Conservation (phyloP, 257 asterid genomes). For the Sherardia arvensis region DNA sequence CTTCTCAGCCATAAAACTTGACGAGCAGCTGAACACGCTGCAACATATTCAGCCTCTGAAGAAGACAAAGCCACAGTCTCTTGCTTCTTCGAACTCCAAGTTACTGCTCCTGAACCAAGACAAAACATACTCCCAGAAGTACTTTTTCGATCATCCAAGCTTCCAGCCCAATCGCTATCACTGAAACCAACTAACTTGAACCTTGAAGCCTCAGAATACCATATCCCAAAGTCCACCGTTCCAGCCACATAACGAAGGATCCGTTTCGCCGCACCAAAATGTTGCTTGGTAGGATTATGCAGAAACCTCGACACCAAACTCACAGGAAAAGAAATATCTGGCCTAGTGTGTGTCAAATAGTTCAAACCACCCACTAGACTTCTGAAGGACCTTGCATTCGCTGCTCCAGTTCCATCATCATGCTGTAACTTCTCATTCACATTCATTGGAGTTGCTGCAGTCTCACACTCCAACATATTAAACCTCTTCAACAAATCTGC, state of each 20-base stretch:
- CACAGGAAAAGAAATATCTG: too few relatives aligned
- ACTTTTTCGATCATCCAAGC: too few relatives aligned
- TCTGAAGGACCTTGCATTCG: too few relatives aligned
- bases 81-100: not conserved
- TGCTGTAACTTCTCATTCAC: too few relatives aligned
- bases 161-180: not conserved
- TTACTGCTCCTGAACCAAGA: not conserved
- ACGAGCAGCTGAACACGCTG: not conserved
- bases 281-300: not conserved
- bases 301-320: too few relatives aligned
- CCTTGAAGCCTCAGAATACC: not conserved
- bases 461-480: too few relatives aligned
- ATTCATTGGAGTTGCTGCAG: too few relatives aligned
- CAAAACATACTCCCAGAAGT: not conserved
- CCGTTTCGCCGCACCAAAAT: not conserved
- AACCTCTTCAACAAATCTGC: too few relatives aligned
- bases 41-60: constrained; percentile 1
- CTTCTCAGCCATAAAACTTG: constrained; percentile 1
- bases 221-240: not conserved
- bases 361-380: too few relatives aligned
- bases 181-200: not conserved
- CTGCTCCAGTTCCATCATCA: too few relatives aligned
- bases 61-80: not conserved
- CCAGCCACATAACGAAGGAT: not conserved
- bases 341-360: too few relatives aligned